Evolutionary conservation across 768 basidiomycete genomes (phyloP).

Genomic region (Tremella mesenterica): DNA sequence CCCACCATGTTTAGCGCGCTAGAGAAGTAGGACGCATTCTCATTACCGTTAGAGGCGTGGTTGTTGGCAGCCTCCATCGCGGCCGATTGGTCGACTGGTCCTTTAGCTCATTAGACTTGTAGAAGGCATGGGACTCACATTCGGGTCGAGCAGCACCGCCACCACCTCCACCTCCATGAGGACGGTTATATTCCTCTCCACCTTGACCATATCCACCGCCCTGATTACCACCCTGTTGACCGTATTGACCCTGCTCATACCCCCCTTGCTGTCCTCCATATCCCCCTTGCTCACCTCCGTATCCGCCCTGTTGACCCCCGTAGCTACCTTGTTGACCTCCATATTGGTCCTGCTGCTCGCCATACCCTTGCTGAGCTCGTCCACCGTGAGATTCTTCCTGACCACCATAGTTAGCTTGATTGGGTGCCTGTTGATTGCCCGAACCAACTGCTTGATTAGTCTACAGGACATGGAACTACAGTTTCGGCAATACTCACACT

Average conservation of each 20-base stretch:
- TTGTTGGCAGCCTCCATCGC: slow-evolving; percentile 54
- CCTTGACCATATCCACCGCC: slow-evolving; percentile 10
- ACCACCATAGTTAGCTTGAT: slow-evolving; percentile 3
- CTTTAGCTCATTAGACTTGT: not conserved
- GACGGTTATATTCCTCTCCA: slow-evolving; percentile 29
- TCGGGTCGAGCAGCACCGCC: slow-evolving; percentile 18
- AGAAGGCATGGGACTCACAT: slow-evolving; percentile 13
- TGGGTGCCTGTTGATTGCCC: slow-evolving; percentile 3
- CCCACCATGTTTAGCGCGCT: slow-evolving; percentile 48
- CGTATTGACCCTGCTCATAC: slow-evolving; percentile 10
- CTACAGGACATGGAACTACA: not conserved
- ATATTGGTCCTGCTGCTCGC: slow-evolving; percentile 12
- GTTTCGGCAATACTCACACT: slow-evolving; percentile 45
- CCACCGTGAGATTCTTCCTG: slow-evolving; percentile 7
- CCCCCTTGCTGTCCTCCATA: slow-evolving; percentile 3
- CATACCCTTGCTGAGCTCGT: slow-evolving; percentile 11
- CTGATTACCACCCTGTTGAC: slow-evolving; percentile 1
- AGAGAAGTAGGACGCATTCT: slow-evolving; percentile 51
- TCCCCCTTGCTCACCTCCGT: slow-evolving; percentile 15
- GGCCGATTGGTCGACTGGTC: slow-evolving; percentile 57
- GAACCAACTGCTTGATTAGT: slow-evolving; percentile 4
- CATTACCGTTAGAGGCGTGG: slow-evolving; percentile 53
- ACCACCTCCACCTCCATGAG: slow-evolving; percentile 27
- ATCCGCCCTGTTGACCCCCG: slow-evolving; percentile 1
- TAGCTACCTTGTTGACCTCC: slow-evolving; percentile 11